These are phyloP conservation scores for Macaranga tanarius DNA, from an alignment of 441 rosid species.

Conservation along the genomic window DNA sequence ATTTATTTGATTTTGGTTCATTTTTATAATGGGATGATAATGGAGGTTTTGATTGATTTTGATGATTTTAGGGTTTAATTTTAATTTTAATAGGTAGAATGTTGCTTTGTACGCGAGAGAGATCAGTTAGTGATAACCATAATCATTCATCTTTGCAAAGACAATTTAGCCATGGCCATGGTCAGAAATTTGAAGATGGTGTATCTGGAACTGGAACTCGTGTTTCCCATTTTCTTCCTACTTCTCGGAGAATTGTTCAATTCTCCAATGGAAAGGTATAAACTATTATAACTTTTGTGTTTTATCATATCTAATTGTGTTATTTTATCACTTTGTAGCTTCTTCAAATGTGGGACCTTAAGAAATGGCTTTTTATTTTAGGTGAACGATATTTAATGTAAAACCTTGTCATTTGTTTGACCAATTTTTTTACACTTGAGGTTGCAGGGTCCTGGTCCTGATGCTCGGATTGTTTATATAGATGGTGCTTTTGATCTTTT, in stretches of 20 bases:
- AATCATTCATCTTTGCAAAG: conserved; percentile 66
- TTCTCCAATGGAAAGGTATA: conserved; percentile 74
- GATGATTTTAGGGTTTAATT: background rate
- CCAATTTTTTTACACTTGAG: conserved; percentile 7
- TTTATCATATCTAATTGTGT: background rate
- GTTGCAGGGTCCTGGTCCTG: conserved; percentile 51
- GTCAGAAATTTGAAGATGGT: conserved; percentile 60
- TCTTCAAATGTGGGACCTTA: background rate
- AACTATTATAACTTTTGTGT: no score
- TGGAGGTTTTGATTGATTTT: background rate
- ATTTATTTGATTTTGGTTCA: no score
- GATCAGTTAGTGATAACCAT: conserved; percentile 49
- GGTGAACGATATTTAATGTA: background rate
- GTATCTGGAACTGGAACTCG: conserved; percentile 58
- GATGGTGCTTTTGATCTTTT: conserved; percentile 74
- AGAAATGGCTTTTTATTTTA: background rate
- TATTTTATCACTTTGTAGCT: background rate
- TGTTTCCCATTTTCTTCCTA: conserved; percentile 71
- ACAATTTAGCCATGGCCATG: conserved; percentile 68
- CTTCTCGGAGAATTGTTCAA: conserved; percentile 78
- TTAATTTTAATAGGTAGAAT: conserved; percentile 49
- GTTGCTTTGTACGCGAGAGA: conserved; percentile 75
- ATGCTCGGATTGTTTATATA: conserved; percentile 59
- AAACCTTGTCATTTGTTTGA: background rate
- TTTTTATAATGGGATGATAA: no score